Conservation (phyloP, 768 basidiomycete genomes). For the Cubamyces lactineus region DNA sequence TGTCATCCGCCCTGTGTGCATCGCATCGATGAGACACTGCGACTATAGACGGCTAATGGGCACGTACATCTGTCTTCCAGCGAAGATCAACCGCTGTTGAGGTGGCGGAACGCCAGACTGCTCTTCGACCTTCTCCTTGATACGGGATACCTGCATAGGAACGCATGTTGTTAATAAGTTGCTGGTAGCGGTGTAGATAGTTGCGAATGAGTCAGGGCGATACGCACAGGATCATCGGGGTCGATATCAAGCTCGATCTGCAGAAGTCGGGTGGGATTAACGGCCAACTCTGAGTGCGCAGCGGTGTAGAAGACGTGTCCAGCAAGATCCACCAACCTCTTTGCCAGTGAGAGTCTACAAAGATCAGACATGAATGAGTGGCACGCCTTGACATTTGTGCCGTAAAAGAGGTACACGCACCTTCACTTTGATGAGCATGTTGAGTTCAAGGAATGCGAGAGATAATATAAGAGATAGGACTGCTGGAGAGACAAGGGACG, state of each 20-base stretch:
- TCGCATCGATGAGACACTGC: neutral
- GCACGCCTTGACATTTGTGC: neutral
- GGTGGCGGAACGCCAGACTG: conserved; percentile 97
- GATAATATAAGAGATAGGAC: neutral
- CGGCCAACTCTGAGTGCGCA: neutral
- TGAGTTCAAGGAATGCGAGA: neutral
- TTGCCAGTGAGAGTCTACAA: conserved; percentile 92
- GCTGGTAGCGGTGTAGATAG: too few relatives aligned
- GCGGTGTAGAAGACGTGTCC: neutral
- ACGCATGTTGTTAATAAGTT: too few relatives aligned
- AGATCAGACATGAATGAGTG: conserved; percentile 11
- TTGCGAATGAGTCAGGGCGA: neutral
- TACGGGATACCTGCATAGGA: conserved; percentile 72
- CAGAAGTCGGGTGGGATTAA: neutral
- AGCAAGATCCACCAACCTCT: conserved; percentile 62
- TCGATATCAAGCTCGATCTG: conserved; percentile 97
- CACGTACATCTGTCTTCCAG: conserved; percentile 89
- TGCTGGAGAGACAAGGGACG: neutral
- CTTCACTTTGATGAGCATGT: conserved; percentile 92
- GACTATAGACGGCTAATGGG: neutral
- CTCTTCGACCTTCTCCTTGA: conserved; percentile 98
- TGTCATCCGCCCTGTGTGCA: conserved; percentile 81
- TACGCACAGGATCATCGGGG: conserved; percentile 76
- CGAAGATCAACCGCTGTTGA: conserved; percentile 93
- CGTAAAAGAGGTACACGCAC: conserved; percentile 39